Base-by-base conservation (phyloP, 2,329 filamentous ascomycete genomes). In the Colletotrichum sidae region DNA sequence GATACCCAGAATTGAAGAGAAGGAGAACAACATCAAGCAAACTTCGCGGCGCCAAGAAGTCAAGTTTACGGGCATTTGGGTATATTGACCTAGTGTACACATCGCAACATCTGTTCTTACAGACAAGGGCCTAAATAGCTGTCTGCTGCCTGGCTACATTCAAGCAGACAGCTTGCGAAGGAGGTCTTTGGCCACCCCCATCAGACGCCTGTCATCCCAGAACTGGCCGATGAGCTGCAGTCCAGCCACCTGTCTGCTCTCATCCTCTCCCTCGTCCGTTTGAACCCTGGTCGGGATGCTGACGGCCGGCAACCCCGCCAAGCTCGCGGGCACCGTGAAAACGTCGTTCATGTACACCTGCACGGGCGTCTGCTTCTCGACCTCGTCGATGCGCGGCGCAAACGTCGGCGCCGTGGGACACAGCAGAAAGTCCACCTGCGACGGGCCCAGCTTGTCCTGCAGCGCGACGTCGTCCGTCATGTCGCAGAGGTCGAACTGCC, bases 331-430 rank as follows among this genome's bases (percentile, higher is more conserved):
- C 2, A 99, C 95, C 0, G 96, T 98, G 72, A 98, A 95, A 2
- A 98, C 91, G 78, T 99, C 96, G 73, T 96, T 97, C 83, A 92
- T 92, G 74, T 97, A 98, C 2, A 86, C 86, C 71, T 95, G 89
- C n/a, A 97, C 79, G 9, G 85, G 81, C 50, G 79, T 83, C 75
- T 88, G 82, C 9, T 76, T 72, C 66, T 80, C 71, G 39, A 96
- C 74, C 6, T 89, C 84, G 4, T 83, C 80, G 7, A 96, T 74
- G 7, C 77, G 81, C 0, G 93, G 94, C 8, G 94, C 88, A 13
- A 88, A 81, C 0, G 90, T 92, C 2, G 94, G 94, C 8, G 94
- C 91, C 1, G 95, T 98, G 0, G 96, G 96, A 67, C 90, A 94
- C 15, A 99, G 79, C 42, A 99, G 82, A 45, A 97, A 90, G 75